Conservation (phyloP, 345 rosid genomes). For the Fremontodendron californicum region DNA sequence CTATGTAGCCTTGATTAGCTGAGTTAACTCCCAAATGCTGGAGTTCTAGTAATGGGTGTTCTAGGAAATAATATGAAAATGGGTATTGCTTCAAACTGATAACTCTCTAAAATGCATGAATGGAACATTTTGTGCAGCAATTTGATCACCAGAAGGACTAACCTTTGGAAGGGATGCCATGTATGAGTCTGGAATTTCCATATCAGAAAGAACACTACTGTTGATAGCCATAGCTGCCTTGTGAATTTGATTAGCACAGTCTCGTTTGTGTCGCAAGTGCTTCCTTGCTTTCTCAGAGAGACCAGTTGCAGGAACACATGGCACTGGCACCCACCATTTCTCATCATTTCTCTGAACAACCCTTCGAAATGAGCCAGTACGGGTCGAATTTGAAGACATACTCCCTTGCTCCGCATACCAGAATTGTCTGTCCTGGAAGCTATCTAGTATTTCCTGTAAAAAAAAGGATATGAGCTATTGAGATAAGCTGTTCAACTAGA, state of each 20-base stretch:
- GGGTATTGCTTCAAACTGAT: not conserved
- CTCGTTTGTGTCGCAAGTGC: slow-evolving; percentile 58
- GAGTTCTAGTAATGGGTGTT: no score
- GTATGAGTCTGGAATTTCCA: slow-evolving; percentile 87
- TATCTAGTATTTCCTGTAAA: slow-evolving; percentile 80
- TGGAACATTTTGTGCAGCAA: not conserved
- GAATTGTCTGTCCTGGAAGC: slow-evolving; percentile 73
- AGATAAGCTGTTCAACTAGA: not conserved
- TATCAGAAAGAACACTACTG: slow-evolving; percentile 70
- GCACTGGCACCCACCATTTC: slow-evolving; percentile 98
- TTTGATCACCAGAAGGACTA: not conserved
- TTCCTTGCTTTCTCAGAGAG: slow-evolving; percentile 83
- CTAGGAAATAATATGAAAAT: no score
- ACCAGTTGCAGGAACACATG: slow-evolving; percentile 71
- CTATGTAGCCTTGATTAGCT: no score
- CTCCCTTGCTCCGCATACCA: slow-evolving; percentile 96
- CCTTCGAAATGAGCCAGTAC: slow-evolving; percentile 68
- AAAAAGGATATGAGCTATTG: not conserved
- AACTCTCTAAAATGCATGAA: not conserved
- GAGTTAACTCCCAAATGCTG: no score
- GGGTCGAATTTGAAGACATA: slow-evolving; percentile 61
- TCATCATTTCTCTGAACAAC: slow-evolving; percentile 77
- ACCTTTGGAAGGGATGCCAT: slow-evolving; percentile 91
- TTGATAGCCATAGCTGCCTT: slow-evolving; percentile 98
- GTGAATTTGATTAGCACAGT: slow-evolving; percentile 81